Conservation (phyloP, 2,329 filamentous ascomycete genomes). For the Colletotrichum somersetense region DNA sequence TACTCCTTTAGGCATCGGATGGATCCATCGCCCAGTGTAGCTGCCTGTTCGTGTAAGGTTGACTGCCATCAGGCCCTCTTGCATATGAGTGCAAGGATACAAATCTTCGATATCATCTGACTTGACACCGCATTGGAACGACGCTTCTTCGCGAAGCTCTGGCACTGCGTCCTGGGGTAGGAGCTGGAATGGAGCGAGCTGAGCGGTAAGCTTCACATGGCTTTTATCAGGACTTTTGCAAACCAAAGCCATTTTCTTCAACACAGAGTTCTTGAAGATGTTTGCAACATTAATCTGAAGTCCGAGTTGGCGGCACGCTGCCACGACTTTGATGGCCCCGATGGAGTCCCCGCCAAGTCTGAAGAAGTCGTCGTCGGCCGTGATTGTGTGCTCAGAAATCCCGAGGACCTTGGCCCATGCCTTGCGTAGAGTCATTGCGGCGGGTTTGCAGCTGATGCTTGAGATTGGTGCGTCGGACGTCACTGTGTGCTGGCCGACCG, state of each 20-base stretch:
- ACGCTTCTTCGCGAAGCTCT: constrained; percentile 14
- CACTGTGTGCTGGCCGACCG: constrained; percentile 7
- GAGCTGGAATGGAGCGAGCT: constrained; percentile 8
- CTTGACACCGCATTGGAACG: constrained; percentile 19
- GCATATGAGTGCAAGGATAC: constrained; percentile 45
- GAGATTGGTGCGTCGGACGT: not conserved
- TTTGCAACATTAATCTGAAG: constrained; percentile 30
- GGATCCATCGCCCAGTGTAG: constrained; percentile 42
- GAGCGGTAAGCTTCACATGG: accelerated
- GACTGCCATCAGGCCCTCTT: constrained; percentile 45
- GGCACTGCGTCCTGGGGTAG: not conserved
- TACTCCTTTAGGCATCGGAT: constrained; percentile 27
- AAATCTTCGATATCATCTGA: constrained; percentile 39
- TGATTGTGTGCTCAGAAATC: constrained; percentile 45
- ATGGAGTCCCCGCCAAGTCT: constrained; percentile 46
- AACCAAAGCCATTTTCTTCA: constrained; percentile 24
- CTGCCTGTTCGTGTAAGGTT: constrained; percentile 44
- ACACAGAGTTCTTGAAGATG: constrained; percentile 31
- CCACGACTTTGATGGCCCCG: constrained; percentile 46
- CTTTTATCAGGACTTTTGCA: not conserved
- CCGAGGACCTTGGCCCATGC: constrained; percentile 41
- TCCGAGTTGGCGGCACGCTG: constrained; percentile 12
- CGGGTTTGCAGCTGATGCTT: not conserved
- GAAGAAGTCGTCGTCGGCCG: constrained; percentile 47
- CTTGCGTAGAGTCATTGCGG: not conserved